Percentiles rank a stretch among this genome's conserved stretches.
Evolutionary conservation across 345 rosid species (phyloP).

Genomic region (Pistacia vera): DNA sequence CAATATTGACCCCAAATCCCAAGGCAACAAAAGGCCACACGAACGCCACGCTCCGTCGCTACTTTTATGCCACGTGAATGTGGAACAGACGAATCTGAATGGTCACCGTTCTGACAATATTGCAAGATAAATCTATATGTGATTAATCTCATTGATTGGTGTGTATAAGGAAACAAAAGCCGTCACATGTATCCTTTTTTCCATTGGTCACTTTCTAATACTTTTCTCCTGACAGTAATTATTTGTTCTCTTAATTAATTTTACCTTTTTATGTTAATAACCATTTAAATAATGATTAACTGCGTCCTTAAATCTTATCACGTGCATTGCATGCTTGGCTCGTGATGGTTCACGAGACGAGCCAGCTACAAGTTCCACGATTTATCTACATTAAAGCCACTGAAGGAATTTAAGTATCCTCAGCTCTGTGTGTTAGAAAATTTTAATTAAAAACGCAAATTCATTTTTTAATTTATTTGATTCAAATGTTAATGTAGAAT

Average conservation of each 20-base stretch:
- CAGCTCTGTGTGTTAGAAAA: too few species aligned
- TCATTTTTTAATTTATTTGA: too few species aligned
- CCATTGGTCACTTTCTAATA: neutral
- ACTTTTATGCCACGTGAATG: constrained; percentile 19
- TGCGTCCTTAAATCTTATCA: constrained; percentile 10
- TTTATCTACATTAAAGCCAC: neutral
- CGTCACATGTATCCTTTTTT: constrained; percentile 15
- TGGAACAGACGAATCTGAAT: neutral
- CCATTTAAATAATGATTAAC: neutral
- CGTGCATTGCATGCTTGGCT: constrained; percentile 23
- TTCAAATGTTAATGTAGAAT: too few species aligned
- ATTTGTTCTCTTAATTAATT: neutral
- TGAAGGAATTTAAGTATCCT: too few species aligned
- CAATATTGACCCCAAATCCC: constrained; percentile 10
- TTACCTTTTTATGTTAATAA: neutral
- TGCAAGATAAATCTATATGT: constrained; percentile 4
- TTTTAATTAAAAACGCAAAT: too few species aligned
- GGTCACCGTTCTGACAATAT: neutral
- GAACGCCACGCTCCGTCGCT: constrained; percentile 32
- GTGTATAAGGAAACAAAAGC: constrained; percentile 27
- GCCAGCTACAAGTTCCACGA: constrained; percentile 10
- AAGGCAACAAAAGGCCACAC: constrained; percentile 25
- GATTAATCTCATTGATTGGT: constrained; percentile 20
- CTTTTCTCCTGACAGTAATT: neutral
- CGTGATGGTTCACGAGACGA: constrained; percentile 16